Percentiles rank a stretch among this genome's conserved stretches.
Conservation (phyloP, 2,329 filamentous ascomycete species). For the Chalaropsis ovoidea region DNA sequence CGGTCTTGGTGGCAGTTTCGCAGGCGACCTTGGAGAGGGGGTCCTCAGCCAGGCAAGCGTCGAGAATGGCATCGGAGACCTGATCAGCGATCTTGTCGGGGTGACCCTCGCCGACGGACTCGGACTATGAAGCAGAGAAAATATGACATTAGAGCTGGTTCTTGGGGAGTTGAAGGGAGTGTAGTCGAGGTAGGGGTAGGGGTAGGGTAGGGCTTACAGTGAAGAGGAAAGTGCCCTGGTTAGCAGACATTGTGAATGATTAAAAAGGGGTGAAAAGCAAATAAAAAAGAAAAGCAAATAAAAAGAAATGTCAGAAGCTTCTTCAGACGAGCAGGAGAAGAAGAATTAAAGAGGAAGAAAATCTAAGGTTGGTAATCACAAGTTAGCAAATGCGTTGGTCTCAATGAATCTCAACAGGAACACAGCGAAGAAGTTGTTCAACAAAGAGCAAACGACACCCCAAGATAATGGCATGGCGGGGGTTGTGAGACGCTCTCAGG, state of each 20-base stretch:
- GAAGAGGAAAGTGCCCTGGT: conserved; percentile 69
- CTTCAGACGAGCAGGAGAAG: conserved; percentile 4
- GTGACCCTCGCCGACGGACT: conserved; percentile 83
- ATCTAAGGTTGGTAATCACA: background rate
- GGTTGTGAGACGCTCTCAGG: background rate
- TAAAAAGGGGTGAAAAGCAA: conserved; percentile 24
- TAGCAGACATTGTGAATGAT: conserved; percentile 48
- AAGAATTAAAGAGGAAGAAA: conserved; percentile 15
- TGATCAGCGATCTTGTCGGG: conserved; percentile 98
- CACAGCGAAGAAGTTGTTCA: background rate
- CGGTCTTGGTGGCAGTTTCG: conserved; percentile 99
- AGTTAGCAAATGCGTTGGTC: conserved; percentile 21
- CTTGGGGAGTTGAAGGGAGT: background rate
- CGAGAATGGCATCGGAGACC: conserved; percentile 95
- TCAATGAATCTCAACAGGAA: background rate
- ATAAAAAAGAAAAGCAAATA: conserved; percentile 23
- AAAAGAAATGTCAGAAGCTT: conserved; percentile 27
- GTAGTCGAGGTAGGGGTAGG: too few species aligned
- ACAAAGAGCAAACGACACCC: conserved; percentile 25
- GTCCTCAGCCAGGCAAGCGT: conserved; percentile 90
- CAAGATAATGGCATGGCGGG: conserved; percentile 16
- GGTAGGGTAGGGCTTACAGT: conserved; percentile 49
- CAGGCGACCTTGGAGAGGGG: conserved; percentile 98
- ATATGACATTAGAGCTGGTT: conserved; percentile 28
- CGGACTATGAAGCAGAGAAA: conserved; percentile 46